Conservation (phyloP, 306 rosid species). For the Herpetospermum pedunculosum region DNA sequence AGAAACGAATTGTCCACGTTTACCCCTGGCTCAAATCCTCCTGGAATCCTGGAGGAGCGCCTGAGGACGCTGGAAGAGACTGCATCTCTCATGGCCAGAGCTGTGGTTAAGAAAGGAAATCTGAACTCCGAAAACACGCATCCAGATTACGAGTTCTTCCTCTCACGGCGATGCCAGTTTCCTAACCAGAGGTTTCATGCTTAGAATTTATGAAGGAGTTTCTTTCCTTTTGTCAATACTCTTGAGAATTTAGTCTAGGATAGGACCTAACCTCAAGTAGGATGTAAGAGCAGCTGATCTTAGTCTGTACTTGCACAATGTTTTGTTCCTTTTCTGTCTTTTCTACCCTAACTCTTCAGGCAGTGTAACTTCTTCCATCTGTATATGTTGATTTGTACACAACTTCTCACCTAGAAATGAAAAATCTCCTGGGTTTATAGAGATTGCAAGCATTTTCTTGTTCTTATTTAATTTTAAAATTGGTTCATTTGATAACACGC, state of each 20-base stretch:
- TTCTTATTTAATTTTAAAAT: background rate
- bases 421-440: background rate
- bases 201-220: conserved; percentile 1
- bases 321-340: background rate
- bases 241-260: background rate
- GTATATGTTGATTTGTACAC: background rate
- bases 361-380: background rate
- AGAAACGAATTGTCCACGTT: conserved; percentile 12
- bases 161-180: conserved; percentile 46
- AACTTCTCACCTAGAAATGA: background rate
- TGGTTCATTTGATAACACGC: background rate
- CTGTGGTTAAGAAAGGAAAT: conserved; percentile 47
- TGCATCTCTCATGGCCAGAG: conserved; percentile 68
- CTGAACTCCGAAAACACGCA: conserved; percentile 39
- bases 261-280: conserved; percentile 13
- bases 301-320: background rate
- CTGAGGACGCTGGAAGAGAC: conserved; percentile 62
- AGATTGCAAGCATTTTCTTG: background rate
- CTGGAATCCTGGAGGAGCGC: conserved; percentile 33
- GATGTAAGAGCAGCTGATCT: conserved; percentile 1
- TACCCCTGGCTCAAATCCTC: conserved; percentile 23
- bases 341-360: background rate
- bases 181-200: background rate
- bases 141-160: conserved; percentile 70
- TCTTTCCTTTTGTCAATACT: background rate